phyloP scores from a whole-genome alignment of 345 rosid species.

The Bretschneidera sinensis region DNA sequence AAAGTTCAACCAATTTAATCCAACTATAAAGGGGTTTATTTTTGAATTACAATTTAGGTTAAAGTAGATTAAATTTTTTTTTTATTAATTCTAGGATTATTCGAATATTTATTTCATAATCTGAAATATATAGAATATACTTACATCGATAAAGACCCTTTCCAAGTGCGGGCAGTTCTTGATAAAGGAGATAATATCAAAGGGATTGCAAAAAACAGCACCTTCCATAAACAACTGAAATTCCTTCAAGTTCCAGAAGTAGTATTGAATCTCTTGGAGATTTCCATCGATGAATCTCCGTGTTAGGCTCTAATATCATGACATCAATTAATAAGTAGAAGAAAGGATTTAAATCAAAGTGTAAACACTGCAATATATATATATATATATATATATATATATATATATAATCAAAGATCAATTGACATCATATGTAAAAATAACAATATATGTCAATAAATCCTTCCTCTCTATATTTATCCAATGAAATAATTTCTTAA shows the following conservation, averaged over 20 bases:
- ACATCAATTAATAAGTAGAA: neutral
- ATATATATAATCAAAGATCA: too few relatives aligned
- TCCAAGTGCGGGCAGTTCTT: slow-evolving; percentile 12
- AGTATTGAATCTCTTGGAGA: neutral
- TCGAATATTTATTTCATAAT: too few relatives aligned
- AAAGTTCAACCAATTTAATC: neutral
- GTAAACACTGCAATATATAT: too few relatives aligned
- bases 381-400: too few relatives aligned
- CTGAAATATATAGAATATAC: neutral
- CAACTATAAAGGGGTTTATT: neutral
- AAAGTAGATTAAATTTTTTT: too few relatives aligned
- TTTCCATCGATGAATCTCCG: neutral
- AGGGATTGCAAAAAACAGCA: slow-evolving; percentile 8
- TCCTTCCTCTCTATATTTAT: too few relatives aligned
- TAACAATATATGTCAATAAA: too few relatives aligned
- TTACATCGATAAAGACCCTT: slow-evolving; percentile 27
- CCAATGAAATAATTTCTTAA: too few relatives aligned
- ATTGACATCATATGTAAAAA: too few relatives aligned
- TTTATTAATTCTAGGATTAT: too few relatives aligned
- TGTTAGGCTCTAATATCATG: slow-evolving; percentile 11
- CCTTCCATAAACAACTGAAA: slow-evolving; percentile 24
- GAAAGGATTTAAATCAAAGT: neutral
- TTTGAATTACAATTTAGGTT: neutral
- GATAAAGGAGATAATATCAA: slow-evolving; percentile 18
- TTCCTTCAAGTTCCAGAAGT: slow-evolving; percentile 14